Base-by-base conservation (phyloP, 2,329 filamentous ascomycete species). In the Aspergillus awamori region DNA sequence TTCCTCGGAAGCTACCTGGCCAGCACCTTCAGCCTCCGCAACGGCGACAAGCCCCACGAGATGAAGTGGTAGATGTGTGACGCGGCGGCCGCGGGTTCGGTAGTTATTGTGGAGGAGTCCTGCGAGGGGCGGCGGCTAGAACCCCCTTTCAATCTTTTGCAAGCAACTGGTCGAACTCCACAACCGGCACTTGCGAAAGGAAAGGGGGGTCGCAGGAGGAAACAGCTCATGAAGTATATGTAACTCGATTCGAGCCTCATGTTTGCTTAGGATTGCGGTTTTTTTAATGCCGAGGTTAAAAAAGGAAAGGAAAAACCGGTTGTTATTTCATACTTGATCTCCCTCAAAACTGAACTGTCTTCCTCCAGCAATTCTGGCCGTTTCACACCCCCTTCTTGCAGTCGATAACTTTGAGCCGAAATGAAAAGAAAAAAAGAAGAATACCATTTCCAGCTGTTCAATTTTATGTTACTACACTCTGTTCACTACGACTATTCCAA, bases 31-130 rank as follows among this genome's bases (percentile, higher is more conserved):
- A 96, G 91, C 89, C 89, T 99, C 83, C 91, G 94, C 85, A 97
- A 93, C 87, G 95, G 95, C 79, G 94, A 99, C 88, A 93, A 94
- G 90, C 95, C 95, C 84, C 95, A 99, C 86, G 92, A 96, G 89
- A 98, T 99, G 95, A 91, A 92, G 85, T 99, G 94, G 89, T 99
- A 97, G 84, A 88, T 74, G 70, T 71, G 70, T 65, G 65, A 68
- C 67, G 72, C 67, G 70, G 72, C 70, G 69, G 74, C 73, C 72
- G 74, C 70, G 72, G 75, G 75, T 75, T 75, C 73, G 74, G 73
- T 76, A 75, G 70, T 74, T 72, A 71, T 71, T 74, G 72, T 73
- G 72, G 74, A 74, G 73, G 73, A 71, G 69, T 71, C 70, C 69
- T 72, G 66, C 70, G 73, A 76, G 65, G 70, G 72, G 72, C 69